These are phyloP conservation scores for Violaceomyces palustris DNA, from an alignment of 1,284 basidiomycete genomes.

Conservation along the genomic window DNA sequence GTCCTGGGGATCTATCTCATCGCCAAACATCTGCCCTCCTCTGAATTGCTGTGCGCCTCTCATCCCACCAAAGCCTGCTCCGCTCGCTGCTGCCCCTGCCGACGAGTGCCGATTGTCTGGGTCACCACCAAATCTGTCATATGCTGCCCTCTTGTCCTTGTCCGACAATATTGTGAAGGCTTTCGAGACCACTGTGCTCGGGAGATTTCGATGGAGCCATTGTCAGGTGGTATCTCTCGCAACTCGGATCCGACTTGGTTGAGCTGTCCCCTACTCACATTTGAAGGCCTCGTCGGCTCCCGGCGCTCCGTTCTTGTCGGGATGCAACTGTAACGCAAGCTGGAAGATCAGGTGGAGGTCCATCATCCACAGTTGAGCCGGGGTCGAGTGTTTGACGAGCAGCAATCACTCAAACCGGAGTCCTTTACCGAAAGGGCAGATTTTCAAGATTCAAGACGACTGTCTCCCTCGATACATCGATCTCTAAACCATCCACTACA, in stretches of 20 bases:
- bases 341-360: constrained; percentile 54
- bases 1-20: constrained; percentile 89
- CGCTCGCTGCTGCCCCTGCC: constrained; percentile 55
- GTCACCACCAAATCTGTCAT: constrained; percentile 77
- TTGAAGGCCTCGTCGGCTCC: constrained; percentile 99
- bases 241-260: too few relatives aligned
- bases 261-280: constrained; percentile 65
- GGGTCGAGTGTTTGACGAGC: too few relatives aligned
- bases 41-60: constrained; percentile 13
- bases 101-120: constrained; percentile 74
- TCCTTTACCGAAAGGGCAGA: too few relatives aligned
- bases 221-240: too few relatives aligned
- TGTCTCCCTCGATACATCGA: too few relatives aligned
- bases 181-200: constrained; percentile 81
- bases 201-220: too few relatives aligned
- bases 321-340: constrained; percentile 88
- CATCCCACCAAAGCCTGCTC: constrained; percentile 19
- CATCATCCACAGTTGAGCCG: too few relatives aligned
- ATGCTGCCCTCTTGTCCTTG: constrained; percentile 81
- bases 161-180: constrained; percentile 94
- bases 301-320: constrained; percentile 95
- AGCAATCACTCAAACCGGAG: too few relatives aligned
- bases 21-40: constrained; percentile 54
- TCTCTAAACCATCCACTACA: too few relatives aligned
- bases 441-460: too few relatives aligned